Evolutionary conservation across 768 basidiomycete genomes (phyloP).

Genomic region (Russula emetica): DNA sequence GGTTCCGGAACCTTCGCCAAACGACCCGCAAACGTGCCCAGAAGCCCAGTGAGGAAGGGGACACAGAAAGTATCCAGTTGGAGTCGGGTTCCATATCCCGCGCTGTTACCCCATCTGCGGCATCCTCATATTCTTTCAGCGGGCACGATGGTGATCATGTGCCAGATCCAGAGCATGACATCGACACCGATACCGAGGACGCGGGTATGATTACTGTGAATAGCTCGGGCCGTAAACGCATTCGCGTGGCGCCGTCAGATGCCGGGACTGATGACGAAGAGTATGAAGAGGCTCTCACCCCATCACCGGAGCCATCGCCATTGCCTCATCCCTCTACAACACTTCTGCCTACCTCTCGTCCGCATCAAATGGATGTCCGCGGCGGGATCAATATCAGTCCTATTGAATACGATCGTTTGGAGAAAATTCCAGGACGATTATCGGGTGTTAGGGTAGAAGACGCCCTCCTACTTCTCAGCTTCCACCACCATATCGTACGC

Average conservation of each 20-base stretch:
- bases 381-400: conserved; percentile 39
- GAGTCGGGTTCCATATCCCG: conserved; percentile 49
- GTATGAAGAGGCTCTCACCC: conserved; percentile 69
- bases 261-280: conserved; percentile 48
- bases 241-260: conserved; percentile 21
- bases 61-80: conserved; percentile 32
- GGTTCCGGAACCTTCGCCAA: conserved; percentile 83
- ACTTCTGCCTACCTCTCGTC: conserved; percentile 27
- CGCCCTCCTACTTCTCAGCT: conserved; percentile 66
- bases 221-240: conserved; percentile 10
- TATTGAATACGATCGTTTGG: conserved; percentile 45
- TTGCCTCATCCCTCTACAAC: conserved; percentile 32
- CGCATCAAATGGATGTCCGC: conserved; percentile 28
- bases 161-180: conserved; percentile 36
- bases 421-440: conserved; percentile 38
- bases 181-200: conserved; percentile 44
- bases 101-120: conserved; percentile 47
- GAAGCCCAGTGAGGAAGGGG: conserved; percentile 47
- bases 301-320: conserved; percentile 53
- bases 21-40: conserved; percentile 68
- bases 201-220: conserved; percentile 6
- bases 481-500: conserved; percentile 62
- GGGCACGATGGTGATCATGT: conserved; percentile 42
- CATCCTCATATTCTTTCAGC: conserved; percentile 44
- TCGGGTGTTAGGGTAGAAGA: conserved; percentile 68